Conservation (phyloP, 805 yeast genomes). For the Tetrapisispora taiwanensis region DNA sequence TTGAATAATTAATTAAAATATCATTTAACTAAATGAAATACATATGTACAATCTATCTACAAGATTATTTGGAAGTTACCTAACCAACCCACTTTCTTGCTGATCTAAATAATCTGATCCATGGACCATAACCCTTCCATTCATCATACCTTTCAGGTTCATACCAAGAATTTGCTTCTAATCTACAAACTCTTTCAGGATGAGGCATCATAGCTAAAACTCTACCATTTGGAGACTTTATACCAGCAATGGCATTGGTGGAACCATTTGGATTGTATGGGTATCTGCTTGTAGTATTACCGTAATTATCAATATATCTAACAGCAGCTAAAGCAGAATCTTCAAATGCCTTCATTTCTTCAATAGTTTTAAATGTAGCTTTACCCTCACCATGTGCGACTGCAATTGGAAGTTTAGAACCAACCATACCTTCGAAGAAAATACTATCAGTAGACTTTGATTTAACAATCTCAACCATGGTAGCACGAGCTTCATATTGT, state of each 20-base stretch:
- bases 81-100: slow-evolving; percentile 87
- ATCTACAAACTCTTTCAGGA: slow-evolving; percentile 88
- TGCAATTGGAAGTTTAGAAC: slow-evolving; percentile 90
- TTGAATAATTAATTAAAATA: too few species aligned
- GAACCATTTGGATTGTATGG: slow-evolving; percentile 98
- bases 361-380: slow-evolving; percentile 53
- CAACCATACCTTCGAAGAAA: slow-evolving; percentile 82
- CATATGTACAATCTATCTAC: neutral
- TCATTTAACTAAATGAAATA: neutral
- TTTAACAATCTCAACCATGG: slow-evolving; percentile 71
- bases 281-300: slow-evolving; percentile 67
- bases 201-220: slow-evolving; percentile 99
- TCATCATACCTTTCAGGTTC: slow-evolving; percentile 49
- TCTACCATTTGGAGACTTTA: slow-evolving; percentile 82
- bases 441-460: slow-evolving; percentile 41
- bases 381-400: slow-evolving; percentile 99
- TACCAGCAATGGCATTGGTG: slow-evolving; percentile 86
- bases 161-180: slow-evolving; percentile 86
- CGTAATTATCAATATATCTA: slow-evolving; percentile 85
- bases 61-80: neutral
- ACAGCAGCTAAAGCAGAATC: slow-evolving; percentile 50
- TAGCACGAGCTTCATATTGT: slow-evolving; percentile 93
- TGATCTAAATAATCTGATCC: slow-evolving; percentile 86
- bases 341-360: slow-evolving; percentile 40
- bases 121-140: slow-evolving; percentile 86